Evolutionary conservation across 2,329 filamentous ascomycete species (phyloP).

Genomic region (Lachnellula suecica): DNA sequence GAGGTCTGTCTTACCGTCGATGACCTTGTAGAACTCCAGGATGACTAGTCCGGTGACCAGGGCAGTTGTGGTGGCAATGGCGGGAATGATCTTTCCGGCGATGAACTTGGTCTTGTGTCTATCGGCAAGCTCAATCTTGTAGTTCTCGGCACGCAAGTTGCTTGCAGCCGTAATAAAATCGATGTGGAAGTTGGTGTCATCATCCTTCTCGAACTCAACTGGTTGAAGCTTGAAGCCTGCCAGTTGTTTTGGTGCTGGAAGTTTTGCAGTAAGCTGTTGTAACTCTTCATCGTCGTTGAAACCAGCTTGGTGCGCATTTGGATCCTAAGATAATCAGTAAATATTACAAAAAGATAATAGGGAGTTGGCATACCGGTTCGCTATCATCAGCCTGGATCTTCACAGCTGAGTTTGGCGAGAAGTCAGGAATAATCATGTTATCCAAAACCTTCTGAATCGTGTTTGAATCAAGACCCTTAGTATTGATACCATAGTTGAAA

Average conservation of each 20-base stretch:
- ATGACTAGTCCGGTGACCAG: constrained; percentile 92
- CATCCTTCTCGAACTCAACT: constrained; percentile 98
- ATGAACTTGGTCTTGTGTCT: constrained; percentile 99
- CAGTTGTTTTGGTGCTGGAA: constrained; percentile 78
- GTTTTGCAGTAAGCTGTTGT: constrained; percentile 65
- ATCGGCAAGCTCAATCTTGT: constrained; percentile 91
- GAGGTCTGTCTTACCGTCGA: constrained; percentile 94
- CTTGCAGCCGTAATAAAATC: constrained; percentile 98
- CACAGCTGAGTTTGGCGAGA: constrained; percentile 82
- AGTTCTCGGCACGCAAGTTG: constrained; percentile 95
- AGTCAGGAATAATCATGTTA: constrained; percentile 94
- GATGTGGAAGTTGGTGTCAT: constrained; percentile 96
- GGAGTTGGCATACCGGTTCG: constrained; percentile 65
- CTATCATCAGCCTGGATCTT: constrained; percentile 97
- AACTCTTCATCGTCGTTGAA: constrained; percentile 78
- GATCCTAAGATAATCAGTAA: constrained; percentile 54
- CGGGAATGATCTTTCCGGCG: constrained; percentile 98
- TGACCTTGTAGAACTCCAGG: constrained; percentile 91
- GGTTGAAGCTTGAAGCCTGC: constrained; percentile 86
- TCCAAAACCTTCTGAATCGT: constrained; percentile 81
- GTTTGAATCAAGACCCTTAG: constrained; percentile 67
- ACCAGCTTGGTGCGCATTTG: constrained; percentile 61
- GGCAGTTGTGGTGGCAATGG: constrained; percentile 95
- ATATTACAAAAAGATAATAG: too few species aligned
- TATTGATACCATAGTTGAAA: constrained; percentile 96